A percentile compares a stretch with the other conserved stretches of the same genome.
Conservation (phyloP, 2,329 filamentous ascomycete genomes). For the Penicillium sp. region DNA sequence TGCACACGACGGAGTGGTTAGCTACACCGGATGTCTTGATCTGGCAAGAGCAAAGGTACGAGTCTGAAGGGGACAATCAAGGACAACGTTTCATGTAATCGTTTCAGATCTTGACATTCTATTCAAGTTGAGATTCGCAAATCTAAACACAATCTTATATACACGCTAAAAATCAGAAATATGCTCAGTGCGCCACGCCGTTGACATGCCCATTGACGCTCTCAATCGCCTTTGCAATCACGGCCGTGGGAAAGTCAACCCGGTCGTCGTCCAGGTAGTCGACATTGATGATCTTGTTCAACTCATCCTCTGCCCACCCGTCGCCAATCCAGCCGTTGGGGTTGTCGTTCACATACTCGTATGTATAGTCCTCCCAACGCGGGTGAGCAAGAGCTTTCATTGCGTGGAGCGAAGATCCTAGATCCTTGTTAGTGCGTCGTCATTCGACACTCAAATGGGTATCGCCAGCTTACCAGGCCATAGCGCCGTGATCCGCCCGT, state of each 20-base stretch:
- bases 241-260: slow-evolving; percentile 36
- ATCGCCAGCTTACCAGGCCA: slow-evolving; percentile 39
- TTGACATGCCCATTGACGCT: background rate
- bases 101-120: too few relatives aligned
- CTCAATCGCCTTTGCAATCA: slow-evolving; percentile 11
- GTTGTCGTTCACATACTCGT: slow-evolving; percentile 42
- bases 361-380: slow-evolving; percentile 46
- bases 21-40: background rate
- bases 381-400: slow-evolving; percentile 41
- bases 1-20: background rate
- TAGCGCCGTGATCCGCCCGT: slow-evolving; percentile 37
- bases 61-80: too few relatives aligned
- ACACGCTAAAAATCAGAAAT: background rate
- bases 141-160: background rate
- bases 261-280: slow-evolving; percentile 44
- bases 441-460: background rate
- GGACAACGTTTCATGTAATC: too few relatives aligned
- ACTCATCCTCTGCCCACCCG: slow-evolving; percentile 42
- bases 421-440: slow-evolving; percentile 2
- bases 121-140: too few relatives aligned
- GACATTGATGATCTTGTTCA: slow-evolving; percentile 36
- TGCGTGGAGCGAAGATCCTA: slow-evolving; percentile 44
- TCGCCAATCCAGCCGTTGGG: slow-evolving; percentile 39
- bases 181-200: background rate
- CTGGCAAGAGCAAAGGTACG: background rate